Base-by-base conservation (phyloP, 2,329 filamentous ascomycete genomes). In the Arthrobotrys conoides region DNA sequence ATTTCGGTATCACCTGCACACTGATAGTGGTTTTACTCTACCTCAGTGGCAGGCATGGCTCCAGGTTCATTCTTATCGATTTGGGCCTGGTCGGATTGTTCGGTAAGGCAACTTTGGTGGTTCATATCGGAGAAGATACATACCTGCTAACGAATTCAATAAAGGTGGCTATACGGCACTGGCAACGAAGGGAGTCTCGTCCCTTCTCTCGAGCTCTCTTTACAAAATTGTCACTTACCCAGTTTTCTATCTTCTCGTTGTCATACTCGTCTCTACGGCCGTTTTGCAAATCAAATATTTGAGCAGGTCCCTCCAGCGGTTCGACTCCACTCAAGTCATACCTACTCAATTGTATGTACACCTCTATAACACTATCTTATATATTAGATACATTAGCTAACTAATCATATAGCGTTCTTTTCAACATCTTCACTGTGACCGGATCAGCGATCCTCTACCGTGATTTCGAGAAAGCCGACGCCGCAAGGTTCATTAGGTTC, bases 221-320 rank as follows among this genome's bases (percentile, higher is more conserved):
- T 93, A 94, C 88, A 90, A 92, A 82, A 93, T 93, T 16, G 93
- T 99, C 80, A 91, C 93, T 0, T 98, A 95, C 41, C 94, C 95
- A 0, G 91, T 99, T 78, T 96, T 94, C 20, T 99, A 98, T 83
- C 89, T 90, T 0, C 88, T 99, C n/a, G 84, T 96, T 8, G 86
- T 92, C 64, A 88, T 98, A 61, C 88, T 99, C 27, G 87, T 96
- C 18, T 88, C 87, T 55, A 98, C 95, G 0, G 96, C 96, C 5
- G 87, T 99, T 76, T 94, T 98, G 92, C 96, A 99, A 85, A 95
- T 99, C 82, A 95, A 93, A 83, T 99, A 98, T 83, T 89, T 99
- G 83, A 99, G 98, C 86, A 92, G 90, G 65, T 91, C 91, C 0
- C 87, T 99, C 66, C 94, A 97, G 84, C 90, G 93, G 57, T 99